These are phyloP conservation scores for Colletotrichum eremochloae DNA, from an alignment of 2,329 filamentous ascomycete species.

Conservation along the genomic window DNA sequence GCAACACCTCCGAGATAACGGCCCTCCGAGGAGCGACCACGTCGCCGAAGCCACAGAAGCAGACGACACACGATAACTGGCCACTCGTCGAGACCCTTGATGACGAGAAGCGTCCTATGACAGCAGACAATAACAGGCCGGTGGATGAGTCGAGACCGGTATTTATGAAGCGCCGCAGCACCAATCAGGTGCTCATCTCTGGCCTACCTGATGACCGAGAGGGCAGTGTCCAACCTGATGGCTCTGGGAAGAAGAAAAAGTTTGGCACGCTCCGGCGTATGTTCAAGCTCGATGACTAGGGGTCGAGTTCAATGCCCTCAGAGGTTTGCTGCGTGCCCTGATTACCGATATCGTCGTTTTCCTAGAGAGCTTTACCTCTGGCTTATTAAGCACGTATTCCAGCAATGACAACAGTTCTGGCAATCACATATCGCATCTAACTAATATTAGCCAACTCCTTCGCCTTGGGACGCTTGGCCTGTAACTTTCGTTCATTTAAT, in stretches of 20 bases:
- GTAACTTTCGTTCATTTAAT: slow-evolving; percentile 1
- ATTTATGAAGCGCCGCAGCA: slow-evolving; percentile 54
- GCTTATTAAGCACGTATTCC: not conserved
- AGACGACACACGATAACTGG: slow-evolving; percentile 58
- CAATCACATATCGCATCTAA: not conserved
- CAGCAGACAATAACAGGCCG: slow-evolving; percentile 49
- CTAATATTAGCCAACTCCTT: not conserved
- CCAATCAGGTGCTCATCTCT: slow-evolving; percentile 48
- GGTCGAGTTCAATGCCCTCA: not conserved
- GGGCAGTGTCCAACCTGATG: slow-evolving; percentile 39
- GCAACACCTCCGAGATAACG: slow-evolving; percentile 66
- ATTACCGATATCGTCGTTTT: not conserved
- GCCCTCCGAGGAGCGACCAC: slow-evolving; percentile 55
- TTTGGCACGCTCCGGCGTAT: slow-evolving; percentile 76
- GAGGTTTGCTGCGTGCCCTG: not conserved
- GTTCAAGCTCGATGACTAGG: slow-evolving; percentile 67
- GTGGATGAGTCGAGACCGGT: slow-evolving; percentile 44
- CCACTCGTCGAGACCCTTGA: slow-evolving; percentile 55
- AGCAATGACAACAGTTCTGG: not conserved
- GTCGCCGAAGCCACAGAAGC: slow-evolving; percentile 45
- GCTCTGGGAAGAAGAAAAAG: slow-evolving; percentile 68
- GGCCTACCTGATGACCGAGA: slow-evolving; percentile 20
- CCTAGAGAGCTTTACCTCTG: not conserved
- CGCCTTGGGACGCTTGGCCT: not conserved
- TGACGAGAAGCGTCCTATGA: slow-evolving; percentile 51